A percentile compares a stretch with the other conserved stretches of the same genome.
Conservation (phyloP, 257 asterid species). For the Solanum bulbocastanum region DNA sequence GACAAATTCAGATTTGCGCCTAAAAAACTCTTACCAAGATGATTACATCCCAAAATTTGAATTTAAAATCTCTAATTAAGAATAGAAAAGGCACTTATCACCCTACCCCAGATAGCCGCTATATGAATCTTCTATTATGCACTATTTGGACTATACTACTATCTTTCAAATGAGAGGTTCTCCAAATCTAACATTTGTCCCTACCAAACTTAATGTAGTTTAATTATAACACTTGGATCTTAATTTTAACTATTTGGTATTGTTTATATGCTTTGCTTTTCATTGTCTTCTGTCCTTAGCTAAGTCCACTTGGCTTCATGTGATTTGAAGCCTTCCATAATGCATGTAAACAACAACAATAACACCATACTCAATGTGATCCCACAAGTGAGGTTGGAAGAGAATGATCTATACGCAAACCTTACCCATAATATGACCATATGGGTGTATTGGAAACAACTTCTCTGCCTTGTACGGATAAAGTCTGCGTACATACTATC, state of each 20-base stretch:
- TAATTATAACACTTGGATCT: neutral
- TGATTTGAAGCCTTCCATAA: neutral
- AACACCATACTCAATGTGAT: neutral
- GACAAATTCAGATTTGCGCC: neutral
- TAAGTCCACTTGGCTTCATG: neutral
- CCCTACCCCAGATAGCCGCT: neutral
- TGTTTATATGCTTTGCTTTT: neutral
- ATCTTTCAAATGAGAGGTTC: neutral
- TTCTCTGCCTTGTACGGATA: too few relatives aligned
- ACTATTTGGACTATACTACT: neutral
- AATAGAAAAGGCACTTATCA: accelerated
- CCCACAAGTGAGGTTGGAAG: neutral
- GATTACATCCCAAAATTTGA: neutral
- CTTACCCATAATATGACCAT: neutral
- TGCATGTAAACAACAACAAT: neutral
- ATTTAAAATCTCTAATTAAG: accelerated
- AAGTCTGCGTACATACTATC: neutral
- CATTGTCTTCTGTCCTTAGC: neutral
- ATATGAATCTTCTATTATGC: neutral
- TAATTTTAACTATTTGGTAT: neutral
- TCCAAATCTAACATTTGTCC: neutral
- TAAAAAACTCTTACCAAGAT: neutral
- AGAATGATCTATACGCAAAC: neutral
- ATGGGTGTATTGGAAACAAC: too few relatives aligned
- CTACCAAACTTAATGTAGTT: neutral